Percentiles rank a stretch among this genome's conserved stretches.
Conservation (phyloP, 768 basidiomycete species). For the Porphyrellus cyaneotinctus region DNA sequence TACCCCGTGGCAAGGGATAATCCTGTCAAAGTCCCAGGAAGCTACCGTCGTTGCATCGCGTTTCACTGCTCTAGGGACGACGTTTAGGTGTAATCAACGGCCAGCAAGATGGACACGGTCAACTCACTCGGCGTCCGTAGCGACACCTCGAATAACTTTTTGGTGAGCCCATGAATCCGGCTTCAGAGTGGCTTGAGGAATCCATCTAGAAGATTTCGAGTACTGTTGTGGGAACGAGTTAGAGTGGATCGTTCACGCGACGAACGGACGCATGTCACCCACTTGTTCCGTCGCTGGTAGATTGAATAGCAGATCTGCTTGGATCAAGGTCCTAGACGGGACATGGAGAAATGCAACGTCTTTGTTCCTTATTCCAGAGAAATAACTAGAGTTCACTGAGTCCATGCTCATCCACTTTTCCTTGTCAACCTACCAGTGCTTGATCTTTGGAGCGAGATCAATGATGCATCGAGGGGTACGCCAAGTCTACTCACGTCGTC, state of each 20-base stretch:
- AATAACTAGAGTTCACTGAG: conserved; percentile 44
- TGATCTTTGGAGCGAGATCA: conserved; percentile 35
- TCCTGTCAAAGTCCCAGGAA: conserved; percentile 68
- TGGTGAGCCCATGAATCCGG: conserved; percentile 31
- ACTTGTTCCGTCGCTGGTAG: conserved; percentile 77
- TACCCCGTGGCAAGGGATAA: conserved; percentile 71
- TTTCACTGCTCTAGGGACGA: conserved; percentile 45
- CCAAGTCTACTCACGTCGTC: conserved; percentile 44
- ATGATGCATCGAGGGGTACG: not conserved
- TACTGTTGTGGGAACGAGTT: conserved; percentile 26
- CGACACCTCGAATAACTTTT: conserved; percentile 17
- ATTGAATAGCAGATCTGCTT: conserved; percentile 84
- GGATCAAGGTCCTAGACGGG: conserved; percentile 64
- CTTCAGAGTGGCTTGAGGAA: conserved; percentile 25
- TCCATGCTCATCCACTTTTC: not conserved
- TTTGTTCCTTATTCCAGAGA: conserved; percentile 67
- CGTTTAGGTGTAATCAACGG: not conserved
- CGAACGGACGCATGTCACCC: not conserved
- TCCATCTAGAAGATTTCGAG: conserved; percentile 34
- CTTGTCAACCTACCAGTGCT: conserved; percentile 40
- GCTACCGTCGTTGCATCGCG: conserved; percentile 61
- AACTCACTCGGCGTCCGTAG: conserved; percentile 29
- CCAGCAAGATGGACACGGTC: not conserved
- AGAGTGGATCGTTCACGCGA: not conserved
- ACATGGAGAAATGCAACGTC: conserved; percentile 82